These are phyloP conservation scores for Cyberlindnera japonica DNA, from an alignment of 805 yeast genomes.

Conservation along the genomic window DNA sequence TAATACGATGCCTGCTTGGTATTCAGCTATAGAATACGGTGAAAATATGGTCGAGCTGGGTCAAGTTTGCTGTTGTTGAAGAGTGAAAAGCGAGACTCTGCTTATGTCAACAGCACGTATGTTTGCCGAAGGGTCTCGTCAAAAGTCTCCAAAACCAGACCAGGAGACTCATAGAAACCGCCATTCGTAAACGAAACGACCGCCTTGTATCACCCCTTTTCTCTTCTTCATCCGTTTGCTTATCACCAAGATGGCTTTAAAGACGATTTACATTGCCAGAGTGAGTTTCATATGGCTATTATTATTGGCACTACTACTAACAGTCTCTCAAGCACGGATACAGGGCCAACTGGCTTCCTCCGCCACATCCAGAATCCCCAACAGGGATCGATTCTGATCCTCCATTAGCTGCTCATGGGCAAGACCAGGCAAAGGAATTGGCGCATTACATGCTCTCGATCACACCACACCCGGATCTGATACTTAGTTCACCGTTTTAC, in stretches of 20 bases:
- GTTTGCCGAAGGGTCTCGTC: no score
- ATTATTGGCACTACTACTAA: neutral
- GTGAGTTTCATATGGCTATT: constrained; percentile 12
- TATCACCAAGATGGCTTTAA: constrained; percentile 38
- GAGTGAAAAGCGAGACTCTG: neutral
- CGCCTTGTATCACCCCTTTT: neutral
- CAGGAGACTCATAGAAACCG: no score
- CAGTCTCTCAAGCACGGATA: constrained; percentile 72
- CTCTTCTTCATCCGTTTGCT: neutral
- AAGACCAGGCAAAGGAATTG: constrained; percentile 79
- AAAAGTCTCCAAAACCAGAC: neutral
- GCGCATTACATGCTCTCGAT: constrained; percentile 53
- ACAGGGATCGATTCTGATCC: constrained; percentile 92
- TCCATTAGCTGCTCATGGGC: constrained; percentile 82
- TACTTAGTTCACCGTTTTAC: constrained; percentile 82
- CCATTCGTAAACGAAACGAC: neutral
- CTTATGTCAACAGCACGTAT: no score
- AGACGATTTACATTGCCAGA: constrained; percentile 66
- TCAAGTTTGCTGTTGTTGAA: neutral
- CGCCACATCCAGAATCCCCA: constrained; percentile 74
- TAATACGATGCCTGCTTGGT: no score
- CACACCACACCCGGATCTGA: constrained; percentile 60
- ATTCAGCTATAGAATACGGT: neutral
- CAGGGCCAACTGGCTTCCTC: constrained; percentile 77
- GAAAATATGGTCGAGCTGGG: neutral